Conservation (phyloP, 345 rosid genomes). For the Acer negundo region DNA sequence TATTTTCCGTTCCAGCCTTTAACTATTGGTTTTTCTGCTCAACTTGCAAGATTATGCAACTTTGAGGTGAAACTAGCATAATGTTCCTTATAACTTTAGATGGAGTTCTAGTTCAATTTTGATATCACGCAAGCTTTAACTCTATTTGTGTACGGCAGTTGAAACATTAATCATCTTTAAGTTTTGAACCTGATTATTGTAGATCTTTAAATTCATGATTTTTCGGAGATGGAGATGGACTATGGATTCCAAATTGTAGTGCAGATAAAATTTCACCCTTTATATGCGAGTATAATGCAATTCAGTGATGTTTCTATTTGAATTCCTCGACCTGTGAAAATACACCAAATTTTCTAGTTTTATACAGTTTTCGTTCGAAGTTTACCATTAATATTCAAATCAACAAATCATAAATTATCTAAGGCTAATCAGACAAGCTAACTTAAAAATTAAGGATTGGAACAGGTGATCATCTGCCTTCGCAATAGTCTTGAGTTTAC, state of each 20-base stretch:
- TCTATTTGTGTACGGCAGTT: background rate
- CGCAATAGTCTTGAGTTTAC: too few species aligned
- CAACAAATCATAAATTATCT: background rate
- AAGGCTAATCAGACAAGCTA: background rate
- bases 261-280: background rate
- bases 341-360: background rate
- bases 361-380: background rate
- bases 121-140: background rate
- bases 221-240: background rate
- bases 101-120: background rate
- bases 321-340: background rate
- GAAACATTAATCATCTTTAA: background rate
- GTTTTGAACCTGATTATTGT: background rate
- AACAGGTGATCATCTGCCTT: too few species aligned
- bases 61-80: background rate
- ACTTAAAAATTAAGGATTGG: too few species aligned
- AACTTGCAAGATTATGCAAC: background rate
- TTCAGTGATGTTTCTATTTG: background rate
- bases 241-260: background rate
- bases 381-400: background rate
- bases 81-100: background rate
- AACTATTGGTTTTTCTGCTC: background rate
- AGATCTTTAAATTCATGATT: background rate
- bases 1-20: background rate
- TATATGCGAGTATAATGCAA: background rate